Evolutionary conservation across 1,139 yeast genomes (phyloP).

Genomic region (Magnusiomyces fungicola): DNA sequence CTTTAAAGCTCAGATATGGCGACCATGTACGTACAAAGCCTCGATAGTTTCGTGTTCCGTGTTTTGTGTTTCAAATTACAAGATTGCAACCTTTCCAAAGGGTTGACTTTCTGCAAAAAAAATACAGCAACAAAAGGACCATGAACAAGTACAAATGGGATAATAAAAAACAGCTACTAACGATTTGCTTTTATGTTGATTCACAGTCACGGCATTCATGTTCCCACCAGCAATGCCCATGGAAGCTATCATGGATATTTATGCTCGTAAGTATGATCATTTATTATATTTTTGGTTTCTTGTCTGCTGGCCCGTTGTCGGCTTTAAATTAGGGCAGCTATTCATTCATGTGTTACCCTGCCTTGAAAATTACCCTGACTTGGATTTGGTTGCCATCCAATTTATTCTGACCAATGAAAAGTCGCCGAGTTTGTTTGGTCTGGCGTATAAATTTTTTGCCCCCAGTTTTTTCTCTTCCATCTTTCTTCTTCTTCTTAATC

Average conservation of each 20-base stretch:
- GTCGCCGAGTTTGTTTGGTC: too few relatives aligned
- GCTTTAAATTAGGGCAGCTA: not conserved
- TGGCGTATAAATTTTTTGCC: not conserved
- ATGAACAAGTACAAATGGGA: not conserved
- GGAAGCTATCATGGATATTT: slow-evolving; percentile 26
- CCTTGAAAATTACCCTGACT: too few relatives aligned
- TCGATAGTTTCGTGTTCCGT: not conserved
- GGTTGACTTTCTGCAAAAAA: too few relatives aligned
- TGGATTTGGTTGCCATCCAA: too few relatives aligned
- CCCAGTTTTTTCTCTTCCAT: not conserved
- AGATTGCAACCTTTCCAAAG: not conserved
- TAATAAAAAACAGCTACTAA: not conserved
- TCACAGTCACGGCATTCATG: slow-evolving; percentile 29
- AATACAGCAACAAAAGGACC: too few relatives aligned
- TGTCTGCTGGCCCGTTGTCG: not conserved
- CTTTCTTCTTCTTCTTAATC: not conserved
- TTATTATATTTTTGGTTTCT: not conserved
- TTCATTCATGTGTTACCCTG: not conserved
- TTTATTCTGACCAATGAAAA: too few relatives aligned
- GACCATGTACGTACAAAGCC: slow-evolving; percentile 26
- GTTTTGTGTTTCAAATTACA: not conserved
- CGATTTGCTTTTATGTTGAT: not conserved
- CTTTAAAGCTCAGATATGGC: slow-evolving; percentile 27
- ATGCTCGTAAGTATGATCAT: slow-evolving; percentile 25
- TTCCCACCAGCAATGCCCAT: slow-evolving; percentile 26